Percentiles rank a stretch among this genome's conserved stretches.
Evolutionary conservation across 2,329 filamentous ascomycete species (phyloP).

Genomic region (Aspergillus fumigatiaffinis): DNA sequence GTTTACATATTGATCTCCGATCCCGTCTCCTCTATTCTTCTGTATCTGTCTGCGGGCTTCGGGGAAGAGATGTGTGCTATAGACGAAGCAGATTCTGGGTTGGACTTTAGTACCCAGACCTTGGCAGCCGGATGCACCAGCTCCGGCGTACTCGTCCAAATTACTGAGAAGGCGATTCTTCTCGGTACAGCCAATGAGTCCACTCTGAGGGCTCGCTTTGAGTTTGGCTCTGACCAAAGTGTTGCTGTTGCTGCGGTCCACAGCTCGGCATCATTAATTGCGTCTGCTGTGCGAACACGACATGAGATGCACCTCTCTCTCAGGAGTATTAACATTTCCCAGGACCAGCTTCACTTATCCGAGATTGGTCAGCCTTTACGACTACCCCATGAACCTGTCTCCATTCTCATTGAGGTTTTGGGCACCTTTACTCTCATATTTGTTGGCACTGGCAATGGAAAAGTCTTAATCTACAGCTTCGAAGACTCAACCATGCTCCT

Average conservation of each 20-base stretch:
- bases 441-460: slow-evolving; percentile 38
- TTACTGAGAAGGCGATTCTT: slow-evolving; percentile 38
- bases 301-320: slow-evolving; percentile 27
- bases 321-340: slow-evolving; percentile 17
- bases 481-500: slow-evolving; percentile 18
- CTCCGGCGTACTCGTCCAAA: slow-evolving; percentile 37
- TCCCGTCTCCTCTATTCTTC: slow-evolving; percentile 37
- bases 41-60: slow-evolving; percentile 35
- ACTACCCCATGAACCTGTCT: slow-evolving; percentile 35
- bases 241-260: slow-evolving; percentile 31
- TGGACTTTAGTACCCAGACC: slow-evolving; percentile 42
- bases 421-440: slow-evolving; percentile 30
- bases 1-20: slow-evolving; percentile 42
- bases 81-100: slow-evolving; percentile 35
- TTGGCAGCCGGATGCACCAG: slow-evolving; percentile 40
- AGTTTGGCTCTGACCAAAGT: slow-evolving; percentile 19
- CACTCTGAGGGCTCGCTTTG: slow-evolving; percentile 17
- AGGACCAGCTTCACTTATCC: slow-evolving; percentile 16
- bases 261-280: slow-evolving; percentile 24
- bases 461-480: slow-evolving; percentile 30
- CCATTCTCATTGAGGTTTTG: slow-evolving; percentile 28
- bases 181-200: slow-evolving; percentile 23
- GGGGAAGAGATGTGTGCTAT: slow-evolving; percentile 38
- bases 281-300: slow-evolving; percentile 23
- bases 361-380: slow-evolving; percentile 18